Evolutionary conservation across 2,329 filamentous ascomycete genomes (phyloP).

Genomic region (Pseudogymnoascus sp.): DNA sequence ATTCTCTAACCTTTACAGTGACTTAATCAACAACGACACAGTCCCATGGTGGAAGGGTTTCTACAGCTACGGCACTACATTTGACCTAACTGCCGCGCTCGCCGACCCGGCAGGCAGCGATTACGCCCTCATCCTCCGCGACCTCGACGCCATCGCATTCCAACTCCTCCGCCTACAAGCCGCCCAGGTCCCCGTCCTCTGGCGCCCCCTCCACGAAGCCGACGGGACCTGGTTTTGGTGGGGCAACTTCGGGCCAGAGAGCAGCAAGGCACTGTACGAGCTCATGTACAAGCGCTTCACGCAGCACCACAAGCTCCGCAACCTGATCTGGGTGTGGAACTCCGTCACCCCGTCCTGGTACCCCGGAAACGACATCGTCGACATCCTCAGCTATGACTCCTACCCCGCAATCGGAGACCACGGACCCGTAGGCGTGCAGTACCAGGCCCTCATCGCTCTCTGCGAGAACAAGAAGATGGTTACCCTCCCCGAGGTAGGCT

Average conservation of each 20-base stretch:
- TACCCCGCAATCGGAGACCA: constrained; percentile 30
- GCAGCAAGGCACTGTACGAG: constrained; percentile 36
- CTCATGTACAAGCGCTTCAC: constrained; percentile 39
- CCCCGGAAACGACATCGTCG: constrained; percentile 37
- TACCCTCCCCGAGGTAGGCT: constrained; percentile 39
- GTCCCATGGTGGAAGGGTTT: constrained; percentile 42
- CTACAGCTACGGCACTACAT: constrained; percentile 42
- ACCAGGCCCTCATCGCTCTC: constrained; percentile 36
- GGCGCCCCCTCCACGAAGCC: constrained; percentile 41
- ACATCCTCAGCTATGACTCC: constrained; percentile 39
- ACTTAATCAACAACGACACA: constrained; percentile 38
- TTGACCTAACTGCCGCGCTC: constrained; percentile 37
- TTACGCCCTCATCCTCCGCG: constrained; percentile 38
- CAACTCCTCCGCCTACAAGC: constrained; percentile 37
- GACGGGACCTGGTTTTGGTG: constrained; percentile 46
- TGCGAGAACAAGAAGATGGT: constrained; percentile 40
- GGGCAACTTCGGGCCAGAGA: constrained; percentile 39
- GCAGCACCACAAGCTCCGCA: constrained; percentile 36
- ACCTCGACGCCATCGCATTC: constrained; percentile 40
- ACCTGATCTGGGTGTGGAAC: constrained; percentile 45
- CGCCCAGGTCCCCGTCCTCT: constrained; percentile 39
- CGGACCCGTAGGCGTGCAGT: constrained; percentile 36
- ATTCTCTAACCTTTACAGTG: constrained; percentile 19
- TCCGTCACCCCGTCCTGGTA: constrained; percentile 39
- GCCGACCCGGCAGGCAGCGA: constrained; percentile 36